These are phyloP conservation scores for Rhizopogon parksii DNA, from an alignment of 1,284 basidiomycete genomes.

Conservation along the genomic window DNA sequence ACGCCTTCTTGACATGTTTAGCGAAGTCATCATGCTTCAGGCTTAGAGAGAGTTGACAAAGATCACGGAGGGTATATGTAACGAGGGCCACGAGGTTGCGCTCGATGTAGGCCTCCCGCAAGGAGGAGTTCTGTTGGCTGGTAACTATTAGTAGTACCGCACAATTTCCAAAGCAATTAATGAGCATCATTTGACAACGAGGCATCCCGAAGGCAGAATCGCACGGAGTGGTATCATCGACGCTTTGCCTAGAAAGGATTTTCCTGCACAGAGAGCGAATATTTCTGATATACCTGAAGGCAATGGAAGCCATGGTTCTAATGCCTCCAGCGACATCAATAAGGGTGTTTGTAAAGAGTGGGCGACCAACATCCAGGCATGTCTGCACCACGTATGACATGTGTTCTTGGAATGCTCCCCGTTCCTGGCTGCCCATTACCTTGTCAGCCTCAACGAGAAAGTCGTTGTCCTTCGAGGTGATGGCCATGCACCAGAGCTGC, in stretches of 20 bases:
- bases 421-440: constrained; percentile 2
- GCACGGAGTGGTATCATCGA: not conserved
- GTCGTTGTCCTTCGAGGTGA: not conserved
- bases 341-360: not conserved
- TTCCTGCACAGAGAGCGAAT: not conserved
- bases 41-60: not conserved
- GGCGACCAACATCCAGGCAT: not conserved
- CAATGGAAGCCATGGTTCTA: not conserved
- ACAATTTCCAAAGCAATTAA: constrained; percentile 4
- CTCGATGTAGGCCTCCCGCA: constrained; percentile 1
- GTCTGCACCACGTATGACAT: constrained; percentile 3
- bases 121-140: not conserved
- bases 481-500: not conserved
- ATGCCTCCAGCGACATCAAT: constrained; percentile 1
- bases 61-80: not conserved
- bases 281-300: not conserved
- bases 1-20: not conserved
- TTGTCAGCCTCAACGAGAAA: constrained; percentile 1
- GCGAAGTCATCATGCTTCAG: not conserved
- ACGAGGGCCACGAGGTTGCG: not conserved
- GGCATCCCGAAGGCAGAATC: not conserved
- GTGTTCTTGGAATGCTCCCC: constrained; percentile 2
- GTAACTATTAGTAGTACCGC: not conserved
- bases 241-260: not conserved
- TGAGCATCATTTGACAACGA: constrained; percentile 1